Percentiles rank a stretch among this genome's conserved stretches.
Evolutionary conservation across 2,329 filamentous ascomycete genomes (phyloP).

Genomic region (Golovinomyces cichoracearum): DNA sequence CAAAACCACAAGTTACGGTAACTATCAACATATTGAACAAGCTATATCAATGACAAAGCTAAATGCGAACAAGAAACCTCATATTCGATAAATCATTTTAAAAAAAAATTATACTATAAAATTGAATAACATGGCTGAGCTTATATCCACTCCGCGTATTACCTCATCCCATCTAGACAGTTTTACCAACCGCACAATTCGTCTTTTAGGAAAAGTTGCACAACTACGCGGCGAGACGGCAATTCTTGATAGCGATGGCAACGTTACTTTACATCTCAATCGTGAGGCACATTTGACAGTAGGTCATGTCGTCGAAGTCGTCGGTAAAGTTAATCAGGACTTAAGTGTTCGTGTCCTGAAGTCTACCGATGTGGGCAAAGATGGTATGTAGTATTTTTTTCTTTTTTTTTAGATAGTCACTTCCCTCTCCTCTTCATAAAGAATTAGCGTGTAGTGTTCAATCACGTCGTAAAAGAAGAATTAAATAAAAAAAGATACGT

Average conservation of each 20-base stretch:
- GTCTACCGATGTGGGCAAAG: slow-evolving; percentile 41
- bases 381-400: slow-evolving; percentile 29
- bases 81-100: too few species aligned
- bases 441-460: neutral
- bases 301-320: slow-evolving; percentile 47
- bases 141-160: slow-evolving; percentile 52
- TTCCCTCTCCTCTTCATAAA: neutral
- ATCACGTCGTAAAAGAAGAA: neutral
- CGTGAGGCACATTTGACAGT: slow-evolving; percentile 42
- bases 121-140: slow-evolving; percentile 38
- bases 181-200: slow-evolving; percentile 51
- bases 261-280: slow-evolving; percentile 48
- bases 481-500: neutral
- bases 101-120: too few species aligned
- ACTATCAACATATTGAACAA: too few species aligned
- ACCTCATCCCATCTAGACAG: slow-evolving; percentile 53
- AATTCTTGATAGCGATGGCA: slow-evolving; percentile 53
- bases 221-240: slow-evolving; percentile 61
- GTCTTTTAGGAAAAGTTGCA: slow-evolving; percentile 61
- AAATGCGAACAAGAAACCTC: too few species aligned
- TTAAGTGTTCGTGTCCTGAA: slow-evolving; percentile 44
- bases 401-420: slow-evolving; percentile 2
- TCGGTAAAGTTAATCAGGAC: slow-evolving; percentile 56
- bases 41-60: too few species aligned
- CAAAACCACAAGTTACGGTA: too few species aligned